phyloP scores from a whole-genome alignment of 495 filamentous ascomycete species.

The Viridothelium virens region DNA sequence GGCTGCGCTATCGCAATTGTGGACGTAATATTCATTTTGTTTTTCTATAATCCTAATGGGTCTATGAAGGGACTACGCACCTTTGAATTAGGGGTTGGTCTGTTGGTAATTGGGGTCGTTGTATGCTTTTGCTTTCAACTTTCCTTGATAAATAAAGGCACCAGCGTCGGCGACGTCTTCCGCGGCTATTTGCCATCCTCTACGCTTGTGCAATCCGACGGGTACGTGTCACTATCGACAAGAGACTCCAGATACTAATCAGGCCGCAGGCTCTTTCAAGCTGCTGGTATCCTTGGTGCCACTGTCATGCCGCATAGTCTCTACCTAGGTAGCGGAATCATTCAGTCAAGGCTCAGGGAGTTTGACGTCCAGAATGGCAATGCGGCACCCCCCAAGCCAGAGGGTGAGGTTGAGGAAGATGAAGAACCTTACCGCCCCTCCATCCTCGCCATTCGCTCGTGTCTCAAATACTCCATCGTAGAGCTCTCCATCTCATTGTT shows the following conservation, averaged over 20 bases:
- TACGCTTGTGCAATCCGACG: constrained; percentile 60
- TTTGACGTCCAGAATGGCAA: constrained; percentile 49
- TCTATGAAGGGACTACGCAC: constrained; percentile 51
- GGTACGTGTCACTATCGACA: constrained; percentile 36
- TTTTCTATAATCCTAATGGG: constrained; percentile 75
- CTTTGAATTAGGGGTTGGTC: constrained; percentile 77
- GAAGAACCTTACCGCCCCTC: constrained; percentile 61
- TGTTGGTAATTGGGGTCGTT: constrained; percentile 73
- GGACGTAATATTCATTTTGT: constrained; percentile 75
- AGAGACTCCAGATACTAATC: constrained; percentile 13
- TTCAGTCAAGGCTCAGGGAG: constrained; percentile 71
- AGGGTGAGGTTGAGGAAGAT: not conserved
- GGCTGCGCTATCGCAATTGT: constrained; percentile 80
- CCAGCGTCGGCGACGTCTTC: constrained; percentile 69
- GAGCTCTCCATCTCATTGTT: constrained; percentile 67
- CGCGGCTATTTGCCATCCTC: constrained; percentile 73
- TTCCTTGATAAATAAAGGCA: constrained; percentile 57
- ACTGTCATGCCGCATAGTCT: constrained; percentile 93
- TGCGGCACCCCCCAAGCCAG: constrained; percentile 2
- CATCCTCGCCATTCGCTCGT: constrained; percentile 65
- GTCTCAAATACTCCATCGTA: constrained; percentile 71
- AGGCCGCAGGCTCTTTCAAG: constrained; percentile 60
- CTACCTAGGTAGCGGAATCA: constrained; percentile 82
- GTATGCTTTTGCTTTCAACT: constrained; percentile 89
- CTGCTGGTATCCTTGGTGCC: constrained; percentile 85